These are phyloP conservation scores for Amaranthus tricolor DNA, from an alignment of 179 eudicot genomes.

Conservation along the genomic window DNA sequence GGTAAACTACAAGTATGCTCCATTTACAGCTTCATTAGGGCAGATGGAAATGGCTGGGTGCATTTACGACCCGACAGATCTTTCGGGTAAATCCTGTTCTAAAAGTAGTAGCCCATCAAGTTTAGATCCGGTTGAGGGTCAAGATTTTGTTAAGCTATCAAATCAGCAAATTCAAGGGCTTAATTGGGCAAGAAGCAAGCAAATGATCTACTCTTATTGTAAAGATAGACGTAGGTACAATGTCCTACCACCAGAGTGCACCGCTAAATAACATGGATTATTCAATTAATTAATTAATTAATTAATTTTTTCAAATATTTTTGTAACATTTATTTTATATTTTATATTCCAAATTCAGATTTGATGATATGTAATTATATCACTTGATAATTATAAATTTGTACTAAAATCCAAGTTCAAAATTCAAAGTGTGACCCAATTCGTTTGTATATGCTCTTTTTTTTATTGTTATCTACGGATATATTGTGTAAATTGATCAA, in stretches of 20 bases:
- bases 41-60: conserved; percentile 74
- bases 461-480: conserved; percentile 8
- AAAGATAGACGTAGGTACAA: conserved; percentile 72
- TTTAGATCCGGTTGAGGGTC: conserved; percentile 79
- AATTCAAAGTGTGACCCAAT: conserved; percentile 6
- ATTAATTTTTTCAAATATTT: not conserved
- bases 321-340: not conserved
- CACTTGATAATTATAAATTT: not conserved
- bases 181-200: conserved; percentile 65
- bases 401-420: conserved; percentile 6
- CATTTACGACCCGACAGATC: conserved; percentile 29
- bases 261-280: conserved; percentile 13
- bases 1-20: conserved; percentile 79
- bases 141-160: conserved; percentile 65
- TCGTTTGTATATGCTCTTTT: not conserved
- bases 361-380: conserved; percentile 12
- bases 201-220: conserved; percentile 87
- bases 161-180: conserved; percentile 63
- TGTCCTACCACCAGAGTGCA: conserved; percentile 74
- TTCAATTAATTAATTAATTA: not conserved
- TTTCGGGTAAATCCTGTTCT: conserved; percentile 42
- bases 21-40: conserved; percentile 63
- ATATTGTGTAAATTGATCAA: too few relatives aligned
- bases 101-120: conserved; percentile 46
- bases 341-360: not conserved